Evolutionary conservation across 495 filamentous ascomycete species (phyloP), one percentile per base, ranked within the genome.

Genomic region (Penicillium verhagenii): DNA sequence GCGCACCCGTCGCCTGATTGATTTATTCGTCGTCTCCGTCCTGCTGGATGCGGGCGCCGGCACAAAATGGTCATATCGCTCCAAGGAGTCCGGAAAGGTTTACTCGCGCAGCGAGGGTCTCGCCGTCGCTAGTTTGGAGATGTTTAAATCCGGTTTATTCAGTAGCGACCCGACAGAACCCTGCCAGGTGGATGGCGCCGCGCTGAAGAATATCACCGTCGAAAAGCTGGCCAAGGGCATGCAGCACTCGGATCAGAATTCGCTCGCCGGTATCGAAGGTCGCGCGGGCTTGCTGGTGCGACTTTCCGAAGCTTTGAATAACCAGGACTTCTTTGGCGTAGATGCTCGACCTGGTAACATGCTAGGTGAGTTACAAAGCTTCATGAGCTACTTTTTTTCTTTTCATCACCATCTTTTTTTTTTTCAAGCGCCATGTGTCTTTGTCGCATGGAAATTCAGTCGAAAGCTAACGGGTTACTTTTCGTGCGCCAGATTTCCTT

Each of bases 91-190:
- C 56, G 92, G 92, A 26, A 88, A 85, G 54, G 63, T 87, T 13
- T 97, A 92, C 66, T 80, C 85, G 35, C 82, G 94, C 35, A 96
- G 91, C 50, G 94, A 98, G 68, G 94, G 94, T 20, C 76, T 98
- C 57, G 94, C 94, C 5, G 86, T 98, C 40, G 94, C 95, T 20
- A 93, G 88, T 68, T 72, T 98, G 65, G 94, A 97, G 63, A 98
- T 98, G 94, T 98, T 97, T 76, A 96, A 94, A 73, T 79, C 83
- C 49, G 94, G 94, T n/a, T 62, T 90, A 40, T 98, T 98, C 74
- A 95, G 90, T 57, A 90, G 92, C 63, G 85, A 92, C 62, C 78
- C 81, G 2, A 80, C 71, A 43, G 87, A 96, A 68, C 92, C 90
- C 33, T 89, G 84, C 60, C 92, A 95, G 70, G 94, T 97, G 20